phyloP scores from a whole-genome alignment of 2,329 filamentous ascomycete species.

The Botrytis medusae region DNA sequence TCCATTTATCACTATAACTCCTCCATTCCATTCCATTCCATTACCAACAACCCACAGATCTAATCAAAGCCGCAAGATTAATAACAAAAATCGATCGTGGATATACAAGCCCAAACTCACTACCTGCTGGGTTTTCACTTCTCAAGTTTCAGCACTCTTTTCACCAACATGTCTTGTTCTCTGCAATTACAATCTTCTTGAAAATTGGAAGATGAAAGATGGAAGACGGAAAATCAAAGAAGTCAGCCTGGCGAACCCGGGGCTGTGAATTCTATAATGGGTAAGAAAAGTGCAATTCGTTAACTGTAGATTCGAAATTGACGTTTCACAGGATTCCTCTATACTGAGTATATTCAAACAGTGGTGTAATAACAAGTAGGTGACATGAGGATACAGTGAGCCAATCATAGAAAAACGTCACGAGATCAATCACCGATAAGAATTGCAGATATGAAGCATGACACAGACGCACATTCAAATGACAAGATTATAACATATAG shows the following conservation, averaged over 20 bases:
- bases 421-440: neutral
- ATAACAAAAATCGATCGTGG: too few species aligned
- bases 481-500: slow-evolving; percentile 1
- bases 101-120: neutral
- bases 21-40: too few species aligned
- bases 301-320: accelerated
- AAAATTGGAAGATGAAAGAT: neutral
- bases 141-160: accelerated
- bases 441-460: neutral
- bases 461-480: neutral
- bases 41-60: too few species aligned
- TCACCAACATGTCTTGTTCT: neutral
- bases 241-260: neutral
- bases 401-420: neutral
- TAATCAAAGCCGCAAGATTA: too few species aligned
- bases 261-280: neutral
- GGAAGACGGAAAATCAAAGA: neutral
- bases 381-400: neutral
- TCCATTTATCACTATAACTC: too few species aligned
- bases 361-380: too few species aligned
- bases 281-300: too few species aligned
- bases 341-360: neutral
- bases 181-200: neutral
- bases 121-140: neutral
- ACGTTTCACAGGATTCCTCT: neutral